A percentile compares a stretch with the other conserved stretches of the same genome.
phyloP scores from a whole-genome alignment of 2,329 filamentous ascomycete genomes.

The Bisporella sp. region DNA sequence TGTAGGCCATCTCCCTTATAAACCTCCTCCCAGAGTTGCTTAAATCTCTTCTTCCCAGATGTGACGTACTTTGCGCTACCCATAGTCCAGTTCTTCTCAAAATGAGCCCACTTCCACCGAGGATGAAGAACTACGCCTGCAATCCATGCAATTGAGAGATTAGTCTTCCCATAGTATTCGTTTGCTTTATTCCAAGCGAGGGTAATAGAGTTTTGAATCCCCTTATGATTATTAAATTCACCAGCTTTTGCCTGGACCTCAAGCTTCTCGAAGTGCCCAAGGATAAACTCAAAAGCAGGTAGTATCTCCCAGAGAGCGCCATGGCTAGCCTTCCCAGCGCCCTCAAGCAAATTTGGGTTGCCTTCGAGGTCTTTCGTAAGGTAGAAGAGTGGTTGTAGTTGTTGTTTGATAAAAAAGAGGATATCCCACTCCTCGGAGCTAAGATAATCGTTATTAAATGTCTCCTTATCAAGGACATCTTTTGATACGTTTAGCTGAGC shows the following conservation, averaged over 20 bases:
- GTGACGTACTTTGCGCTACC: background rate
- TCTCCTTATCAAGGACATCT: background rate
- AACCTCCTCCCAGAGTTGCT: background rate
- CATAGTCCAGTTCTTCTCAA: background rate
- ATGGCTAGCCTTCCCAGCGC: background rate
- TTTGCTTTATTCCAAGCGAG: background rate
- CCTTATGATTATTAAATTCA: background rate
- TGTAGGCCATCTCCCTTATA: background rate
- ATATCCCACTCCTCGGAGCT: background rate
- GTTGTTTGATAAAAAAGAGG: background rate
- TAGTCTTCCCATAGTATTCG: background rate
- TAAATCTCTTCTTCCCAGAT: background rate
- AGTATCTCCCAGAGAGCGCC: background rate
- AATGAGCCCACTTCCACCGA: background rate
- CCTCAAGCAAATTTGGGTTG: background rate
- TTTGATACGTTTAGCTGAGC: background rate
- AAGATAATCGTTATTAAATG: background rate
- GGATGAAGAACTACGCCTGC: background rate
- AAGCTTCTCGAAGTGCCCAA: background rate
- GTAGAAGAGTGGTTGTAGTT: background rate
- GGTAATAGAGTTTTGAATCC: background rate
- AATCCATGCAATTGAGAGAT: background rate
- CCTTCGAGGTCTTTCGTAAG: background rate
- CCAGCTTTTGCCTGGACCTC: background rate
- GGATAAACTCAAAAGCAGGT: background rate